A percentile compares a stretch with the other conserved stretches of the same genome.
These are phyloP conservation scores for Neolentinus lepideus DNA, from an alignment of 1,284 basidiomycete species.

Conservation along the genomic window DNA sequence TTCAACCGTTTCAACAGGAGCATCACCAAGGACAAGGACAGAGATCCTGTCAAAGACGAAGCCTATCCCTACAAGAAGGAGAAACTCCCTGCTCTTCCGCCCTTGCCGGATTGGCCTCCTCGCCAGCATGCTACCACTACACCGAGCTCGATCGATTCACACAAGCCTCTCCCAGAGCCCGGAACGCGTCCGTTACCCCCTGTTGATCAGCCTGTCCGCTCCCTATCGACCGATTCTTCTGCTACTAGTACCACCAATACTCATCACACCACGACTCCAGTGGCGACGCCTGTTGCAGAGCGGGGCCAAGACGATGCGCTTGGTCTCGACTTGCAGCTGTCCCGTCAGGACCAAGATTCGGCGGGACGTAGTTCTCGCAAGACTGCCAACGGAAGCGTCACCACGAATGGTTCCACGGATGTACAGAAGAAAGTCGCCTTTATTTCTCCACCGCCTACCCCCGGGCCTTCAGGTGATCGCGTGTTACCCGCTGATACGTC, in stretches of 20 bases:
- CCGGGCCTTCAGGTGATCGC: conserved; percentile 29
- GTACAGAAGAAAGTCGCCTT: conserved; percentile 79
- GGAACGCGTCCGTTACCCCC: conserved; percentile 42
- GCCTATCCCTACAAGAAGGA: conserved; percentile 38
- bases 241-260: conserved; percentile 21
- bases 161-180: conserved; percentile 67
- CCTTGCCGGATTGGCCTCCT: conserved; percentile 54
- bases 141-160: conserved; percentile 40
- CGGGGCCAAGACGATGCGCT: conserved; percentile 10
- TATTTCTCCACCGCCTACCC: conserved; percentile 69
- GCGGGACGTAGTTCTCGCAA: conserved; percentile 48
- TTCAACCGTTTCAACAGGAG: conserved; percentile 68
- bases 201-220: conserved; percentile 30
- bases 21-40: conserved; percentile 47
- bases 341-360: conserved; percentile 33
- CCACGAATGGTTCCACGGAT: conserved; percentile 29
- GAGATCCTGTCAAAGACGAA: conserved; percentile 36
- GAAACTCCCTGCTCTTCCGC: conserved; percentile 58
- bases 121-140: conserved; percentile 33
- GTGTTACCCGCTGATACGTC: conserved; percentile 30
- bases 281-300: conserved; percentile 11
- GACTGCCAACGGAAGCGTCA: conserved; percentile 34
- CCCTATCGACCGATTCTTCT: conserved; percentile 22
- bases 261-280: conserved; percentile 7
- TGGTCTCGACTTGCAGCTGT: conserved; percentile 4